Base-by-base conservation (phyloP, 2,329 filamentous ascomycete species). In the Claviceps quebecensis region DNA sequence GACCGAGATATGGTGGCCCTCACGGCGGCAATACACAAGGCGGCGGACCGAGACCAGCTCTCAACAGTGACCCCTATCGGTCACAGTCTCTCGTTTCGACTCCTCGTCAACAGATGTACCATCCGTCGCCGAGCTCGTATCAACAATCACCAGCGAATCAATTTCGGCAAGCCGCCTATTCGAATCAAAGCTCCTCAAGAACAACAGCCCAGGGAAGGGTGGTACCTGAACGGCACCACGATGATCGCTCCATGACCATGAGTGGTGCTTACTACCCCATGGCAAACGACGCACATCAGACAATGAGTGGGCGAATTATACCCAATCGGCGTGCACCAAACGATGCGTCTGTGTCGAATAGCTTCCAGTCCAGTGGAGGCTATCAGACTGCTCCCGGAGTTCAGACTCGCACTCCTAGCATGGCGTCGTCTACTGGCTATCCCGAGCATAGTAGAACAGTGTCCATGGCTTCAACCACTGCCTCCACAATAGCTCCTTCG, bases 181-280 rank as follows among this genome's bases (percentile, higher is more conserved):
- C 87, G 62, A 80, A 82, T 58, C 72, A 70, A 56, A 73, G 77
- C 51, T 77, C 81, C 59, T 83, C 88, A 2, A 78, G 84, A 55
- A 95, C 88, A 47, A 98, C 93, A 2, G 87, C 90, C 8, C 90
- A 96, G 65, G 93, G 93, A 36, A 80, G 93, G 54, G 75, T 93
- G 38, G 89, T 98, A 8, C 93, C 93, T 1, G 90, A 96, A 63
- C 82, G 91, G 50, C 86, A 90, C 51, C 86, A 90, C 55, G 87
- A 94, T 60, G 91, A 97, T 67, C 81, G 93, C 53, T 83, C 93
- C 56, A 97, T 97, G 93, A 95, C 91, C 45, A 84, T 98, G 84
- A 93, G 85, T 5, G 87, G 86, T 9, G 86, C 66, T 19, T 74
- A 71, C 54, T 65, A 88, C 58, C 76, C 83, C 3, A 76, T 84